Base-by-base conservation (phyloP, 257 asterid species). In the Ajuga chamaepitys region DNA sequence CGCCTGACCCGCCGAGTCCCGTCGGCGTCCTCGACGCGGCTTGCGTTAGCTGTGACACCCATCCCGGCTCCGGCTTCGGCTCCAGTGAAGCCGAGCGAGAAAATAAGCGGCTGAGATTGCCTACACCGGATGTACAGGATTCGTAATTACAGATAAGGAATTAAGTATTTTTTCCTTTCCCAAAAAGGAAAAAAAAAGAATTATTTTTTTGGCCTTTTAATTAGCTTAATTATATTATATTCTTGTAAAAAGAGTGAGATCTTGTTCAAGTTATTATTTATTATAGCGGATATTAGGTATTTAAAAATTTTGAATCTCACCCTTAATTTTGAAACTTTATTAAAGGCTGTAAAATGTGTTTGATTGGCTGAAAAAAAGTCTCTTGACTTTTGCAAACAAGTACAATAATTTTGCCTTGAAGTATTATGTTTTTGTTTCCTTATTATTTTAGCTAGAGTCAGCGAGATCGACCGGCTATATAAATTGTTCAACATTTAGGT, bases 1-100 rank as follows among this genome's bases (percentile, higher is more conserved):
- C 71, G 30, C 58, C 38, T 48, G 70, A 75, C 68, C 88, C 87
- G 68, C 82, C 76, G 70, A 82, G 86, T 70, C 88, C 91, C n/a
- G 40, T 25, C 51, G 88, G 86, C 67, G 84, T 85, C 67, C 86
- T 85, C 9, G 91, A 82, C 20, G 83, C 87, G 38, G 81, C 82
- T 53, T 74, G 89, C 30, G 70, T 68, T 3, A 81, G 87, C 81
- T 81, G 83, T 46, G 89, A 78, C 17, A 68, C 81, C 62, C 76
- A 62, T 11, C 11, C 82, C 65, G 79, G 37, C 7, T 8, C 37
- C 37, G 37, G 37, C 4, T 30, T 46, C 13, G 78, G 66, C 14
- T 38, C 81, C 52, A 65, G 44, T 35, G 64, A 17, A 22, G 56
- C 77, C 48, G 80, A 73, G 55, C 77, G 56, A 11, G 74, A 62